Percentiles rank a stretch among this genome's conserved stretches.
phyloP scores from a whole-genome alignment of 2,329 filamentous ascomycete genomes.

The Akanthomyces uredinophilus region DNA sequence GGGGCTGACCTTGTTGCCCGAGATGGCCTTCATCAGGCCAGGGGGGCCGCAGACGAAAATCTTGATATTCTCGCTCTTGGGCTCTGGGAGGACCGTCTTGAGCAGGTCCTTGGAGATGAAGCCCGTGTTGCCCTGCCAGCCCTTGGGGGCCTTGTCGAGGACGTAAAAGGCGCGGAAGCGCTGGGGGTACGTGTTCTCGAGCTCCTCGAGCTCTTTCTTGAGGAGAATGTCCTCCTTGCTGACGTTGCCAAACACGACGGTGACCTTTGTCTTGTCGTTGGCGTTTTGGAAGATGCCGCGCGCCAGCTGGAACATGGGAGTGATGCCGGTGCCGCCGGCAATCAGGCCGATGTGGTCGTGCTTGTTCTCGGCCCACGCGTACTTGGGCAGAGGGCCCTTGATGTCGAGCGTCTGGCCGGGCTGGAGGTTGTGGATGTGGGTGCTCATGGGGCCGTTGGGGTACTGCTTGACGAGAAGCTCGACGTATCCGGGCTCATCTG shows the following conservation, averaged over 20 bases:
- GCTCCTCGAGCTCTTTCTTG: slow-evolving; percentile 73
- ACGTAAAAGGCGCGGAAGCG: slow-evolving; percentile 95
- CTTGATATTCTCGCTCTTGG: slow-evolving; percentile 89
- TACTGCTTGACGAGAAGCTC: slow-evolving; percentile 93
- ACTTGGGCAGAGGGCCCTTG: slow-evolving; percentile 95
- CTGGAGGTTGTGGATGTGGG: slow-evolving; percentile 76
- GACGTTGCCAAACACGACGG: slow-evolving; percentile 88
- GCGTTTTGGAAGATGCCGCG: slow-evolving; percentile 94
- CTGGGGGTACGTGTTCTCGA: slow-evolving; percentile 94
- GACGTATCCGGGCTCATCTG: slow-evolving; percentile 71
- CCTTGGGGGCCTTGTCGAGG: slow-evolving; percentile 76
- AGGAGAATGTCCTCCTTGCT: slow-evolving; percentile 86
- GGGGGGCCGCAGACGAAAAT: slow-evolving; percentile 94
- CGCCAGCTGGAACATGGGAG: slow-evolving; percentile 93
- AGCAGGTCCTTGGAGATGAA: slow-evolving; percentile 85
- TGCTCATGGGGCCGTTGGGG: slow-evolving; percentile 84
- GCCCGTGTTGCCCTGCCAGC: slow-evolving; percentile 72
- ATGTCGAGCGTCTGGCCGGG: slow-evolving; percentile 80
- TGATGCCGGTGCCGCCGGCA: slow-evolving; percentile 94
- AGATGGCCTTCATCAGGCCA: slow-evolving; percentile 87
- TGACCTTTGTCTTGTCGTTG: slow-evolving; percentile 95
- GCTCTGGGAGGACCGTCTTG: slow-evolving; percentile 91
- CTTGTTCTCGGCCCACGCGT: slow-evolving; percentile 85
- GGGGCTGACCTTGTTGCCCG: slow-evolving; percentile 85
- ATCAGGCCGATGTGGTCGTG: slow-evolving; percentile 83